These are phyloP conservation scores for Termitomyces sp. DNA, from an alignment of 768 basidiomycete genomes.

Conservation along the genomic window DNA sequence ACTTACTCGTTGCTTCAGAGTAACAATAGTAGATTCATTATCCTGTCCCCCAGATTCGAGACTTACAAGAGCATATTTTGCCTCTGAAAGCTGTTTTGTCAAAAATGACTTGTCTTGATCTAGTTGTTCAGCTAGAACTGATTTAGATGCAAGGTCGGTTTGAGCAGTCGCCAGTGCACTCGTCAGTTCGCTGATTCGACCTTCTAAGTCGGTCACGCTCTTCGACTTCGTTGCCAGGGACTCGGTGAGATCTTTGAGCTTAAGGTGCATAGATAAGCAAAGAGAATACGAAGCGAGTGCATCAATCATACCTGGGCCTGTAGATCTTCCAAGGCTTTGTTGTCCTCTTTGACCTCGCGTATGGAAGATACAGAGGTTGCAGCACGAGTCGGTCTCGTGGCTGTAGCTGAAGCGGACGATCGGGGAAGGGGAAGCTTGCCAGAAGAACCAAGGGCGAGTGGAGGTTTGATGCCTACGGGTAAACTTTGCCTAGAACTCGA, in stretches of 20 bases:
- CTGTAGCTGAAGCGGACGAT: constrained; percentile 22
- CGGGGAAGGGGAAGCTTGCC: constrained; percentile 27
- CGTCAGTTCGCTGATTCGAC: constrained; percentile 43
- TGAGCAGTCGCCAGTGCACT: constrained; percentile 40
- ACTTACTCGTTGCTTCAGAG: constrained; percentile 49
- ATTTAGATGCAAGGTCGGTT: constrained; percentile 45
- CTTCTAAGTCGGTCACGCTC: constrained; percentile 47
- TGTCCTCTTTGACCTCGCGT: constrained; percentile 60
- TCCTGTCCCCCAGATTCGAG: constrained; percentile 26
- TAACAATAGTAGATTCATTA: constrained; percentile 30
- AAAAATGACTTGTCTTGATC: constrained; percentile 42
- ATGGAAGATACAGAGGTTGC: constrained; percentile 70
- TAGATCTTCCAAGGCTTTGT: constrained; percentile 50
- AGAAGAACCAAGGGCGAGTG: constrained; percentile 19
- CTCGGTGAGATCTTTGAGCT: constrained; percentile 61
- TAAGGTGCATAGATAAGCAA: neutral
- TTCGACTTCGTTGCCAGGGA: constrained; percentile 48
- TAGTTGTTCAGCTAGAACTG: constrained; percentile 36
- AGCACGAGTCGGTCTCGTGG: constrained; percentile 39
- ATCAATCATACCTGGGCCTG: constrained; percentile 50
- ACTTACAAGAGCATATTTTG: constrained; percentile 34
- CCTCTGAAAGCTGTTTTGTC: constrained; percentile 42
- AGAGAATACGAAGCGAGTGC: neutral
- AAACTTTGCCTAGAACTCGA: constrained; percentile 38
- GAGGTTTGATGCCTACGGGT: constrained; percentile 27